These are phyloP conservation scores for Didymella lethalis DNA, from an alignment of 2,329 filamentous ascomycete genomes.

Conservation along the genomic window DNA sequence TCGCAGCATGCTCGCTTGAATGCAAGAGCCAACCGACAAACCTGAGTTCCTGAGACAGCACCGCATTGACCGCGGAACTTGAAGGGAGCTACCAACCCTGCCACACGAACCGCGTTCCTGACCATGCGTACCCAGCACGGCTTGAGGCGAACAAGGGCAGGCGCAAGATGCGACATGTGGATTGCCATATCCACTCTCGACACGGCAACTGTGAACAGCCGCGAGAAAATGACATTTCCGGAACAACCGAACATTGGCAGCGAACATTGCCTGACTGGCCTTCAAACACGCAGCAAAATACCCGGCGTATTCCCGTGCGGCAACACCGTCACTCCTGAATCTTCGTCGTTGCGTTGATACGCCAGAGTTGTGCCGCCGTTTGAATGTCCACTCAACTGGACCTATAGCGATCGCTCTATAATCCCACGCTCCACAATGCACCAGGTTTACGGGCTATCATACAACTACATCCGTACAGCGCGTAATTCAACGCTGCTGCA, in stretches of 20 bases:
- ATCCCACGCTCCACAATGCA: background rate
- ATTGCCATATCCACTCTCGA: slow-evolving; percentile 28
- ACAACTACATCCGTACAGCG: slow-evolving; percentile 2
- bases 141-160: slow-evolving; percentile 22
- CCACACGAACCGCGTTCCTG: slow-evolving; percentile 14
- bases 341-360: background rate
- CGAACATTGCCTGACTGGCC: slow-evolving; percentile 4
- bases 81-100: slow-evolving; percentile 22
- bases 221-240: slow-evolving; percentile 10
- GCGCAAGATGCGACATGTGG: slow-evolving; percentile 22
- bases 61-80: slow-evolving; percentile 29
- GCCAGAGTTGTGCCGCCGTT: slow-evolving; percentile 5
- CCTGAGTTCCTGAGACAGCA: slow-evolving; percentile 30
- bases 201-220: slow-evolving; percentile 14
- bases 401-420: background rate
- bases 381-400: slow-evolving; percentile 1
- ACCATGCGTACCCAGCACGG: slow-evolving; percentile 5
- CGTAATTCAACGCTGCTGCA: background rate
- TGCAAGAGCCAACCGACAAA: slow-evolving; percentile 16
- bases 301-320: slow-evolving; percentile 13
- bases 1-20: slow-evolving; percentile 10
- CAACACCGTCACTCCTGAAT: background rate
- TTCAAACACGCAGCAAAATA: slow-evolving; percentile 11
- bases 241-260: slow-evolving; percentile 12
- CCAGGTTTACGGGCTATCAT: slow-evolving; percentile 1